phyloP scores from a whole-genome alignment of 176 grass and related monocot species.

The Elymus sibiricus region DNA sequence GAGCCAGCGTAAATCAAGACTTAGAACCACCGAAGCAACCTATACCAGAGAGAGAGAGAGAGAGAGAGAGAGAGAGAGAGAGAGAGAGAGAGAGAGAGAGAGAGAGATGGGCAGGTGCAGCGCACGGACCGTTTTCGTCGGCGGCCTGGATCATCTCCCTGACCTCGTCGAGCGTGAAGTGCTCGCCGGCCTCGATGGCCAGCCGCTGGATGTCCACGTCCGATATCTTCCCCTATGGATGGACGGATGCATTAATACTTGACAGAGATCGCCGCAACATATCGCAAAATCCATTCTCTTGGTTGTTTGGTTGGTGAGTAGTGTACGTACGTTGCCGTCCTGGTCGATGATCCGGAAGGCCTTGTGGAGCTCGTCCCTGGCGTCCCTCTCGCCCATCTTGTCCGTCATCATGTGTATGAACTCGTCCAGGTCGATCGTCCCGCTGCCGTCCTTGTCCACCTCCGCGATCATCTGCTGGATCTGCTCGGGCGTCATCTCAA shows the following conservation, averaged over 20 bases:
- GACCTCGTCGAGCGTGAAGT: constrained; percentile 75
- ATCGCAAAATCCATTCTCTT: not conserved
- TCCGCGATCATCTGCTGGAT: constrained; percentile 77
- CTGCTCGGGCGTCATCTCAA: constrained; percentile 84
- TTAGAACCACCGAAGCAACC: no score
- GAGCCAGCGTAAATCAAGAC: no score
- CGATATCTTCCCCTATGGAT: constrained; percentile 74
- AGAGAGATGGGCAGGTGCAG: not conserved
- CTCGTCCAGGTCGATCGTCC: constrained; percentile 84
- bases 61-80: no score
- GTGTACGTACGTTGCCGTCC: constrained; percentile 62
- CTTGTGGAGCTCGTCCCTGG: constrained; percentile 60
- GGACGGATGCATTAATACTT: no score
- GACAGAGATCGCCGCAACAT: no score
- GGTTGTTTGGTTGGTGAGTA: not conserved
- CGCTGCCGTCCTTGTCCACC: constrained; percentile 81
- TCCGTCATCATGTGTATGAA: constrained; percentile 83
- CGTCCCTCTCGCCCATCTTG: constrained; percentile 85
- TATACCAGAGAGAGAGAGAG: no score
- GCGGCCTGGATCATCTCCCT: constrained; percentile 73
- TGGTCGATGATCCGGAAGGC: constrained; percentile 74
- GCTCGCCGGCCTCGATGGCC: constrained; percentile 74
- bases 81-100: no score
- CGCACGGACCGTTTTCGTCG: constrained; percentile 42
- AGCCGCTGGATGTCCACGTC: constrained; percentile 64